These are phyloP conservation scores for Saitozyma sp. DNA, from an alignment of 768 basidiomycete genomes.

Conservation along the genomic window DNA sequence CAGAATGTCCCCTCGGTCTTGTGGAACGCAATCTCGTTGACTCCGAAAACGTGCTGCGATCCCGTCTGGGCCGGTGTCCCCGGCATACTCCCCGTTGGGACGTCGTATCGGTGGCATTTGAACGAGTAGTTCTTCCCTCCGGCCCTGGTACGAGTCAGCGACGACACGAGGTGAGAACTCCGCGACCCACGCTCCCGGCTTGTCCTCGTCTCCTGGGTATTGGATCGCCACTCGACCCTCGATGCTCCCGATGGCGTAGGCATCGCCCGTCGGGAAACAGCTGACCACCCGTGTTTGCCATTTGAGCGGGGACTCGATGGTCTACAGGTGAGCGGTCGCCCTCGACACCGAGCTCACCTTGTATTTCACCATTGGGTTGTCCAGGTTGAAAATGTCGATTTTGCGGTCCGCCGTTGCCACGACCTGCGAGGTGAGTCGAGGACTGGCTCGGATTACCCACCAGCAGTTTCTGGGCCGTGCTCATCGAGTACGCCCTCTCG, in stretches of 20 bases:
- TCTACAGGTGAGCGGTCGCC: constrained; percentile 55
- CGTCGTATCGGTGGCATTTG: constrained; percentile 58
- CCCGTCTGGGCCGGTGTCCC: constrained; percentile 61
- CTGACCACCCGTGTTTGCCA: constrained; percentile 51
- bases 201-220: constrained; percentile 31
- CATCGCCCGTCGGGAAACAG: constrained; percentile 54
- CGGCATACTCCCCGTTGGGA: constrained; percentile 27
- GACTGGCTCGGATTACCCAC: constrained; percentile 10
- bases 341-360: constrained; percentile 59
- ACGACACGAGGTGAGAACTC: background rate
- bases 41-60: constrained; percentile 71
- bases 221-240: constrained; percentile 87
- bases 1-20: constrained; percentile 81
- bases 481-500: constrained; percentile 85
- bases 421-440: constrained; percentile 55
- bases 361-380: constrained; percentile 73
- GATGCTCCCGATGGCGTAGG: constrained; percentile 55
- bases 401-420: constrained; percentile 91
- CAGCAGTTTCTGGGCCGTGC: constrained; percentile 76
- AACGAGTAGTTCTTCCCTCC: constrained; percentile 80
- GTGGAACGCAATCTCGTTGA: constrained; percentile 85
- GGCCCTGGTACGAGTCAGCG: constrained; percentile 35
- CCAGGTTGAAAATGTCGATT: constrained; percentile 83
- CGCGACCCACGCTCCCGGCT: constrained; percentile 4
- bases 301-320: constrained; percentile 80